These are phyloP conservation scores for Kandelia obovata DNA, from an alignment of 345 rosid species.

Conservation along the genomic window DNA sequence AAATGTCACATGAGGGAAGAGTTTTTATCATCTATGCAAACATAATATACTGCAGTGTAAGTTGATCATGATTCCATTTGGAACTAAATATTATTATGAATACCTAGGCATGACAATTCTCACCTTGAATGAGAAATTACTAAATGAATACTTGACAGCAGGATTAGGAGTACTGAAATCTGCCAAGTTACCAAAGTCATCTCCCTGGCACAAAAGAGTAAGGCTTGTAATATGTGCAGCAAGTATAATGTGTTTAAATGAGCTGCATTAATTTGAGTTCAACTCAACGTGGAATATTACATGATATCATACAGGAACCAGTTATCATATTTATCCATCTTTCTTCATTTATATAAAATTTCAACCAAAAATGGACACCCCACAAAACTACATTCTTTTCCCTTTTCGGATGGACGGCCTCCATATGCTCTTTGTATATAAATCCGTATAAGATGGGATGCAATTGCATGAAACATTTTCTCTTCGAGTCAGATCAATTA, in stretches of 20 bases:
- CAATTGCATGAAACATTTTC: too few relatives aligned
- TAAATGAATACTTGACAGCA: conserved; percentile 80
- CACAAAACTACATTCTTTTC: too few relatives aligned
- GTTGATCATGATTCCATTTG: neutral
- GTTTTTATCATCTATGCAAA: neutral
- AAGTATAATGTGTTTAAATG: neutral
- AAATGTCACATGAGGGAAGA: neutral
- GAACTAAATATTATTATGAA: neutral
- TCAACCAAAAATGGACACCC: too few relatives aligned
- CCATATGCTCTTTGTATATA: too few relatives aligned
- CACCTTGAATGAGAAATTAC: conserved; percentile 96
- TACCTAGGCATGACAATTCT: conserved; percentile 13
- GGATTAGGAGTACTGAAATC: conserved; percentile 64
- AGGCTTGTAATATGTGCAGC: neutral
- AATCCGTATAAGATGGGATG: too few relatives aligned
- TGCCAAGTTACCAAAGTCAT: conserved; percentile 72
- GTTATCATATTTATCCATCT: too few relatives aligned
- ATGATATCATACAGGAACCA: neutral
- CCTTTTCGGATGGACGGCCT: too few relatives aligned
- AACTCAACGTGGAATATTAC: neutral
- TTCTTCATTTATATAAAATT: too few relatives aligned
- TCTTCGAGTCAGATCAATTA: too few relatives aligned
- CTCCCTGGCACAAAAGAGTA: conserved; percentile 49
- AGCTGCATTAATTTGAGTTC: neutral
- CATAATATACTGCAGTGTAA: neutral